phyloP scores from a whole-genome alignment of 148 eudicot genomes.

The Amaranthus hypochondriacus region DNA sequence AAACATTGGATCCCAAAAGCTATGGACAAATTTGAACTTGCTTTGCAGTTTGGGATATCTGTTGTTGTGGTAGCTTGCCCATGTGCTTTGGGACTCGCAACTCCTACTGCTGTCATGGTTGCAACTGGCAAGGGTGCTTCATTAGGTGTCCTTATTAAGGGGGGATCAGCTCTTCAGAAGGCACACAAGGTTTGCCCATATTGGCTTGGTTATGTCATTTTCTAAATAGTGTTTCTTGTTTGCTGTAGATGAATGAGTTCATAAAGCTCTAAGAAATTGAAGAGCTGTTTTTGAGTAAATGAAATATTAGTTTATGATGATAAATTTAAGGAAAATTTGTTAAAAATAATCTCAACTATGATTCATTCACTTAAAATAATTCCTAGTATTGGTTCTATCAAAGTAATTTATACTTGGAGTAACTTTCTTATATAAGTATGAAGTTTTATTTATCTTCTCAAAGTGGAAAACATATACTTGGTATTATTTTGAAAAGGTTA shows the following conservation, averaged over 20 bases:
- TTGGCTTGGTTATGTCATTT: constrained; percentile 8
- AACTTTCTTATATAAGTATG: no score
- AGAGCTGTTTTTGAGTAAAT: neutral
- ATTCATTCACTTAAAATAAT: no score
- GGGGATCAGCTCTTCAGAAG: constrained; percentile 88
- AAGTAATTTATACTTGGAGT: no score
- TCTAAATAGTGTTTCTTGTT: neutral
- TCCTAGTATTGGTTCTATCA: no score
- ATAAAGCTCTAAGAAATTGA: neutral
- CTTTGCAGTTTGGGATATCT: constrained; percentile 91
- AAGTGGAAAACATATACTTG: no score
- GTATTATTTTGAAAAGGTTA: no score
- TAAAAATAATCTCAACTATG: no score
- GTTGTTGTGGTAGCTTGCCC: constrained; percentile 98
- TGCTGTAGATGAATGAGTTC: neutral
- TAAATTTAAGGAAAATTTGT: neutral
- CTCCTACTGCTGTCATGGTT: constrained; percentile 99
- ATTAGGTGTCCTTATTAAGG: constrained; percentile 92
- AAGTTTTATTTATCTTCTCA: no score
- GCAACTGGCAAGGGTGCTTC: constrained; percentile 99
- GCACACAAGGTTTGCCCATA: constrained; percentile 73
- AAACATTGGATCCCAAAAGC: constrained; percentile 70
- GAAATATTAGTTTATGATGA: neutral
- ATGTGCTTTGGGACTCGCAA: constrained; percentile 96
- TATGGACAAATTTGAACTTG: constrained; percentile 96